phyloP scores from a whole-genome alignment of 2,329 filamentous ascomycete genomes.

The Clarireedia homoeocarpa region DNA sequence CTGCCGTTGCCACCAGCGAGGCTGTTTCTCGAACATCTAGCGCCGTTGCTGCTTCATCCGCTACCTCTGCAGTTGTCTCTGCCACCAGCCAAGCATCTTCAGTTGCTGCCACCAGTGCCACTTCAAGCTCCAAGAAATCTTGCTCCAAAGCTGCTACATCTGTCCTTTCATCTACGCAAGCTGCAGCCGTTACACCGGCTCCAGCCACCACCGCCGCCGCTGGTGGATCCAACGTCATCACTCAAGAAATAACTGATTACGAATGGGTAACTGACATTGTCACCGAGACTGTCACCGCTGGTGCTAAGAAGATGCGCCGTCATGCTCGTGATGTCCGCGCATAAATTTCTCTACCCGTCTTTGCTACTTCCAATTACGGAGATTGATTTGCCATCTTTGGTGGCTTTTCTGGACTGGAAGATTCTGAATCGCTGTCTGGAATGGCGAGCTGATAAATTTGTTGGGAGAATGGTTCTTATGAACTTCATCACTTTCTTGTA shows the following conservation, averaged over 20 bases:
- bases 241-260: background rate
- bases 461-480: background rate
- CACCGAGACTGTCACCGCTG: constrained; percentile 4
- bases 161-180: background rate
- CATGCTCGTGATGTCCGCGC: background rate
- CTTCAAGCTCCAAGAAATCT: background rate
- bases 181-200: background rate
- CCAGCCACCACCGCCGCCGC: background rate
- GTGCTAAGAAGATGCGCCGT: background rate
- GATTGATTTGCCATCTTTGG: background rate
- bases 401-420: background rate
- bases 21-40: background rate
- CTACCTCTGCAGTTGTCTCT: background rate
- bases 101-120: background rate
- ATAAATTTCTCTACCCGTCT: background rate
- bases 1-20: background rate
- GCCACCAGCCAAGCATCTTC: background rate
- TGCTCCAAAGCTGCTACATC: background rate
- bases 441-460: background rate
- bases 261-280: background rate
- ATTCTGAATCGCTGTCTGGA: background rate
- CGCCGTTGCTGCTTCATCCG: background rate
- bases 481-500: constrained; percentile 3
- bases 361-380: background rate
- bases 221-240: background rate